A percentile compares a stretch with the other conserved stretches of the same genome.
Conservation (phyloP, 371 early-diverging fungal genomes). For the Gilbertella persicaria region DNA sequence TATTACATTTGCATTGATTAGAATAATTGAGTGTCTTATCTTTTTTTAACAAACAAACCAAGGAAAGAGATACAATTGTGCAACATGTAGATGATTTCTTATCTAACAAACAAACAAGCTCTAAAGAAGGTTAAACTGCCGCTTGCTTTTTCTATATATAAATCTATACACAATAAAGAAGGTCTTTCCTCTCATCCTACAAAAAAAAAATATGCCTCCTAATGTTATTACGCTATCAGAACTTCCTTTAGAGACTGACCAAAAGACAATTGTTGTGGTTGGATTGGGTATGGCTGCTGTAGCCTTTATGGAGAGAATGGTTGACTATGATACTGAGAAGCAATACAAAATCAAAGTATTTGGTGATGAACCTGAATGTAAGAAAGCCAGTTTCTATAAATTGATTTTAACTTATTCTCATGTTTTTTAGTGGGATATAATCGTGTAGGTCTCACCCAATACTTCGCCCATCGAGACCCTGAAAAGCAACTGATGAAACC, state of each 20-base stretch:
- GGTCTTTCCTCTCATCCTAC: too few species aligned
- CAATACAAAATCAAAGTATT: constrained; percentile 52
- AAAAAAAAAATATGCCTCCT: constrained; percentile 17
- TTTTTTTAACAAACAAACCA: too few species aligned
- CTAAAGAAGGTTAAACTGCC: too few species aligned
- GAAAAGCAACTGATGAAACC: constrained; percentile 51
- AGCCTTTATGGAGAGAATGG: constrained; percentile 61
- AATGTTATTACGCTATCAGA: not conserved
- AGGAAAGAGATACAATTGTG: too few species aligned
- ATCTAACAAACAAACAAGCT: too few species aligned
- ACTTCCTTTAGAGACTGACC: not conserved
- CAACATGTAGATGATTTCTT: too few species aligned
- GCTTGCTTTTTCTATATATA: too few species aligned
- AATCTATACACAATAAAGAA: too few species aligned
- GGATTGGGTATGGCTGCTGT: constrained; percentile 75
- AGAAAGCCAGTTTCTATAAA: too few species aligned
- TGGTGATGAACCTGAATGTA: constrained; percentile 59
- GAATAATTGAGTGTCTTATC: too few species aligned
- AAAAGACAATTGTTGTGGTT: constrained; percentile 46
- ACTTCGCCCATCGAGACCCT: constrained; percentile 56
- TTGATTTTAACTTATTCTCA: too few species aligned
- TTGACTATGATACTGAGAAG: constrained; percentile 48
- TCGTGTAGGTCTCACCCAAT: constrained; percentile 67
- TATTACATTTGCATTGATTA: too few species aligned
- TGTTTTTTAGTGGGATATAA: constrained; percentile 50